Base-by-base conservation (phyloP, 768 basidiomycete genomes). In the Serendipita sp. region DNA sequence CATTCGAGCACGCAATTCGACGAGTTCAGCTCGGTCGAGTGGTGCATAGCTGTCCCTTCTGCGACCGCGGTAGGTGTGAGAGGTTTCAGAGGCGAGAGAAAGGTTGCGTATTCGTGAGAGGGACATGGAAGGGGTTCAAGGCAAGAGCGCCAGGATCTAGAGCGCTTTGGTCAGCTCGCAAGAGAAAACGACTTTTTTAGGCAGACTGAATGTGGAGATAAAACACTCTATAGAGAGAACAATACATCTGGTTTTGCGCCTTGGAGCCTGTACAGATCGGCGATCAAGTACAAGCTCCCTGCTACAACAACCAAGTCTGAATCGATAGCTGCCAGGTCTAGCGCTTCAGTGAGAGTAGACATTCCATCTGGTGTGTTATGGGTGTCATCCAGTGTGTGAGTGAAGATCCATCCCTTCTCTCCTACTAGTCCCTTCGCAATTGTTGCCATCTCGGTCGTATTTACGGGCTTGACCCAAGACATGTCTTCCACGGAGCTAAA, bases 231-330 rank as follows among this genome's bases (percentile, higher is more conserved):
- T 48, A 48, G 17, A 48, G 20, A 28, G 9, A 20, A 20, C 20
- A 48, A 17, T 48, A 20, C 26, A 20, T 48, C 20, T 20, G 45
- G 45, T 20, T 48, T 20, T 48, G 45, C 3, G 9, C n/a, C 24
- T 24, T 28, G 7, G 30, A 84, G 67, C 63, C 92, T 76, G 75
- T 95, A 96, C 62, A 94, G 83, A 74, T 98, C 95, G 9, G 92
- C 91, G 1, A 92, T 90, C 42, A 97, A 80, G 74, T 99, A 99
- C 68, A 98, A 71, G 73, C 96, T 98, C 42, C 95, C 96, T 24
- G 90, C 86, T 0, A 95, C 69, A 11, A 96, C 79, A 0, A 87
- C 79, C 61, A 91, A 68, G n/a, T 69, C 70, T 7, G 68, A 72
- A 0, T 71, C 67, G 4, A 26, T 51, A 68, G 48, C 65, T 61